These are phyloP conservation scores for Cercospora sojina DNA, from an alignment of 2,329 filamentous ascomycete genomes.

Conservation along the genomic window DNA sequence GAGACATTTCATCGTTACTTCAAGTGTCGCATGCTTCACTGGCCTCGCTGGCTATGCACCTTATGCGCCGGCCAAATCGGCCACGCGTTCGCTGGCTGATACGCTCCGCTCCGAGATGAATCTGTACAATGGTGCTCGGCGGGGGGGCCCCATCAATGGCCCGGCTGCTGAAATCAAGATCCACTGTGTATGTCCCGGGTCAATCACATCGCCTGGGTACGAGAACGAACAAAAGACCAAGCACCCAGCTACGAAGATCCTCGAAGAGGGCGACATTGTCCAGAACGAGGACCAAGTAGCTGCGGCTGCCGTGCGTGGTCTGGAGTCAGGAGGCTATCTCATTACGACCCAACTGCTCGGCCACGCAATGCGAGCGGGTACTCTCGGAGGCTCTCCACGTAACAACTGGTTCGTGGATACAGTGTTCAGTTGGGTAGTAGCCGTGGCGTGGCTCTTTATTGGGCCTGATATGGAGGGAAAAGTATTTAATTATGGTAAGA, in stretches of 20 bases:
- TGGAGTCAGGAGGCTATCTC: constrained; percentile 79
- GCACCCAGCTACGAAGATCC: constrained; percentile 71
- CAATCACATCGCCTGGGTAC: constrained; percentile 74
- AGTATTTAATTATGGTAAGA: constrained; percentile 58
- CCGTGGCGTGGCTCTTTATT: constrained; percentile 57
- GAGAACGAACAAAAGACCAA: constrained; percentile 76
- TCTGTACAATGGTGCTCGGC: constrained; percentile 70
- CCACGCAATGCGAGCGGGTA: constrained; percentile 64
- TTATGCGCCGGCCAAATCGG: constrained; percentile 82
- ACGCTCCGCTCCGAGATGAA: constrained; percentile 78
- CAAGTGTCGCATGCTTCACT: constrained; percentile 71
- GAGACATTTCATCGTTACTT: constrained; percentile 85
- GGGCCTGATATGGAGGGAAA: constrained; percentile 58
- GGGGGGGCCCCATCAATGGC: constrained; percentile 39
- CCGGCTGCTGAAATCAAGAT: constrained; percentile 69
- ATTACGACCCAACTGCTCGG: constrained; percentile 75
- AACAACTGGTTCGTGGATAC: constrained; percentile 57
- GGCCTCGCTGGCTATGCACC: constrained; percentile 77
- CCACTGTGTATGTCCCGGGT: constrained; percentile 80
- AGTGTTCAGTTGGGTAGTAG: constrained; percentile 54
- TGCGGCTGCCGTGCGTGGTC: constrained; percentile 62
- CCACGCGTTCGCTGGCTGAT: constrained; percentile 79
- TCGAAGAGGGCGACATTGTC: constrained; percentile 80
- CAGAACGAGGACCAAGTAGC: constrained; percentile 81
- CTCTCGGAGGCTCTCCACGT: constrained; percentile 53